These are phyloP conservation scores for Geranium brycei DNA, from an alignment of 345 rosid species.

Conservation along the genomic window DNA sequence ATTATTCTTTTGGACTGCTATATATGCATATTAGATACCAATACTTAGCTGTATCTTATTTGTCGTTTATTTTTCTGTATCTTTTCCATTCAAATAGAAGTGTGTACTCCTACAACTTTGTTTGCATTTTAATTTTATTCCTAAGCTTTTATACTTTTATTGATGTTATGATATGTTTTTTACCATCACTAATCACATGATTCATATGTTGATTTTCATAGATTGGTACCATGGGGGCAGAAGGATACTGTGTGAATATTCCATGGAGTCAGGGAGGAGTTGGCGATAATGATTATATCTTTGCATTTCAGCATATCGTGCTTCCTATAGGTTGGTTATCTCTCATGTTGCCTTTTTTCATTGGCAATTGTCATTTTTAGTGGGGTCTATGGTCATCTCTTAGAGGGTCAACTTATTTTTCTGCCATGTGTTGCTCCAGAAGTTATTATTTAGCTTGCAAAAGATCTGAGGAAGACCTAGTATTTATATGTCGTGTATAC, in stretches of 20 bases:
- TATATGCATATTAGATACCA: neutral
- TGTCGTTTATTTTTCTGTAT: no score
- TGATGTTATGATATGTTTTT: neutral
- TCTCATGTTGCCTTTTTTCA: constrained; percentile 2
- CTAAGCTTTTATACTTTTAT: neutral
- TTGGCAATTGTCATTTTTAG: constrained; percentile 1
- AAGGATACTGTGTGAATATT: constrained; percentile 84
- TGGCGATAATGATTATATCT: constrained; percentile 85
- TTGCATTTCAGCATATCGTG: constrained; percentile 80
- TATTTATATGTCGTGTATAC: neutral
- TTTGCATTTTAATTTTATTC: neutral
- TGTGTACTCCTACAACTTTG: neutral
- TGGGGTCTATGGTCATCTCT: constrained; percentile 1
- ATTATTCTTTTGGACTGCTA: neutral
- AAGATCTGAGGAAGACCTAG: no score
- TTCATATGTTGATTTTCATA: constrained; percentile 18
- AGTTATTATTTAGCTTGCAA: no score
- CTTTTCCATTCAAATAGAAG: neutral
- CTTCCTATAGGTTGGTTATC: constrained; percentile 70
- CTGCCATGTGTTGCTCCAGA: neutral
- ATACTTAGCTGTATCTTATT: neutral
- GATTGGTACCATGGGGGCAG: constrained; percentile 83
- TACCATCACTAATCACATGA: neutral
- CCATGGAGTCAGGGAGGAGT: constrained; percentile 98
- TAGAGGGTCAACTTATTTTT: constrained; percentile 2